Conservation (phyloP, 305 asterid genomes). For the Stenogyne calaminthoides region DNA sequence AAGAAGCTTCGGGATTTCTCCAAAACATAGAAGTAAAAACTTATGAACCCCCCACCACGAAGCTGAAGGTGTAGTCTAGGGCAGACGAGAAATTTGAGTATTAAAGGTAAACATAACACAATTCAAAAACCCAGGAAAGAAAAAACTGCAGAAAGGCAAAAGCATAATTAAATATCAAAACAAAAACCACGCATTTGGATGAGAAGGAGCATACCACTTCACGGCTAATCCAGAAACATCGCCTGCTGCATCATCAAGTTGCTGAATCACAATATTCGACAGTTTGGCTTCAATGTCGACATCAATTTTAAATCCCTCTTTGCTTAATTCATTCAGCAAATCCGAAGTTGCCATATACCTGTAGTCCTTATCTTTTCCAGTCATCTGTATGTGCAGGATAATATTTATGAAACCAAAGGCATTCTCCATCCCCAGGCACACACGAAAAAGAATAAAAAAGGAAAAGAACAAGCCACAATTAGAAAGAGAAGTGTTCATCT, state of each 20-base stretch:
- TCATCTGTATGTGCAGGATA: constrained; percentile 62
- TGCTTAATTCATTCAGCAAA: constrained; percentile 88
- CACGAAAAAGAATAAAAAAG: background rate
- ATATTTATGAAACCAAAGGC: background rate
- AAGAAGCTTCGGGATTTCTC: background rate
- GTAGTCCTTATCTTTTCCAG: constrained; percentile 97
- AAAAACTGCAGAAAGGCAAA: constrained; percentile 5
- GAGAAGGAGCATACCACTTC: constrained; percentile 68
- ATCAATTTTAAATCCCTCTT: constrained; percentile 87
- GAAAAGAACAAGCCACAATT: background rate
- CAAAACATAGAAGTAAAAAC: background rate
- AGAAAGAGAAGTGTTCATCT: constrained; percentile 11
- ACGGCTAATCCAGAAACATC: constrained; percentile 99
- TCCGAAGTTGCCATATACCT: constrained; percentile 99
- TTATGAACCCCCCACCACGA: background rate
- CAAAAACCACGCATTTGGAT: constrained; percentile 14
- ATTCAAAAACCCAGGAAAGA: background rate
- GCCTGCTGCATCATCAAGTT: constrained; percentile 97
- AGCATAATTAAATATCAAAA: constrained; percentile 3
- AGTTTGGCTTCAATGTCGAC: constrained; percentile 79
- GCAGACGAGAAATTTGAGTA: too few relatives aligned
- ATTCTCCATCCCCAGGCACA: background rate
- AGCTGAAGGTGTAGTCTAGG: too few relatives aligned
- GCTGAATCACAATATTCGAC: constrained; percentile 81
- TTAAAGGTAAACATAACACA: background rate